Evolutionary conservation across 371 early-diverging fungal genomes (phyloP), one percentile per base, ranked within the genome.

Genomic region (Mucor plumbeus): DNA sequence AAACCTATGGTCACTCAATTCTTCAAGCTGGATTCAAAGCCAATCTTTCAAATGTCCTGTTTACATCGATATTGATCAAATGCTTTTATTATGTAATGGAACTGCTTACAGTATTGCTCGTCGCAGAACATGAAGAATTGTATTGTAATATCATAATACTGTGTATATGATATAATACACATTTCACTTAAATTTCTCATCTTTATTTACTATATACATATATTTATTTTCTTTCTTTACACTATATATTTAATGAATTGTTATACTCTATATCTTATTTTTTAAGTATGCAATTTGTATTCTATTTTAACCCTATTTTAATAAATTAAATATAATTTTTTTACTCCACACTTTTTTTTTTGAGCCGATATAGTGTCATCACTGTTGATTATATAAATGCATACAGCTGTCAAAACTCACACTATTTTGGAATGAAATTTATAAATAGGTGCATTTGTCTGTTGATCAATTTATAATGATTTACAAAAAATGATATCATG

Each of bases 21-120:
- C 31, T 14, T 61, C 71, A 15, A 65, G 53, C 10, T 71, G 71
- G 71, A 66, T 71, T 14, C 56, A 66, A n/a, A 61, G 62, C 21
- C 36, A 63, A 13, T 40, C 59, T 21, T 71, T 71, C 40, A 35
- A 41, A 7, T 47, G 58, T 9, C 59, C 63, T 15, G 63, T 71
- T 9, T 71, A 71, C 31, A 21, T 71, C 39, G 71, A 71, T 59
- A 71, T 65, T 2, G n/a, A n/a, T 6, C 66, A 71, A 59, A 71
- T 71, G 71, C 53, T 61, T 14, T 21, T 67, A 14, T 17, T 66
- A 15, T 63, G 61, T 26, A 67, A 67, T 35, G 59, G 59, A 34
- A 38, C 41, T 15, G 58, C 71, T 31, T 71, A 71, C 34, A 66
- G 54, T 4, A 71, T 71, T 44, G 71, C 71, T 7, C 66, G 66